A percentile compares a stretch with the other conserved stretches of the same genome.
Conservation (phyloP, 2,329 filamentous ascomycete genomes). For the Aureobasidium mangrovei region DNA sequence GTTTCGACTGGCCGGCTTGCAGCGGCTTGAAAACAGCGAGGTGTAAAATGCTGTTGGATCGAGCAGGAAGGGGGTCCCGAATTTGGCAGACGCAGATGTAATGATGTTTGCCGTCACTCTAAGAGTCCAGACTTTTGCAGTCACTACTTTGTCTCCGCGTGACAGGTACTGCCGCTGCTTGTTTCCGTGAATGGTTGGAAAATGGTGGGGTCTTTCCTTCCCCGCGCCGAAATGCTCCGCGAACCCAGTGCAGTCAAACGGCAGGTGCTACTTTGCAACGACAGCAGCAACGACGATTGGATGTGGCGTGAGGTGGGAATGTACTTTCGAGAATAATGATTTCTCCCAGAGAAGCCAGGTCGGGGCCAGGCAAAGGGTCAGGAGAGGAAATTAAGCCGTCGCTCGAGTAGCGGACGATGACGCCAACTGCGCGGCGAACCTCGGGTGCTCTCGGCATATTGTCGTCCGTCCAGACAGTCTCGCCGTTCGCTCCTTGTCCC, state of each 20-base stretch:
- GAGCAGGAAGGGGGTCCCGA: background rate
- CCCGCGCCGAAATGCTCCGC: conserved; percentile 14
- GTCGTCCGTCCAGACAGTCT: background rate
- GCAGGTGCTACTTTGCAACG: background rate
- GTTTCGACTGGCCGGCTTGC: conserved; percentile 1
- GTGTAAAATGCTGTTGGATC: background rate
- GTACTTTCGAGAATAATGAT: background rate
- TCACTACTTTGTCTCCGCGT: conserved; percentile 1
- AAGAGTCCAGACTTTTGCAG: background rate
- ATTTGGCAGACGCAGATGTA: background rate
- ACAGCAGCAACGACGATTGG: background rate
- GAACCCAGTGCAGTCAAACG: background rate
- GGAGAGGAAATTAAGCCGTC: conserved; percentile 12
- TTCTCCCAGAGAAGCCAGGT: conserved; percentile 1
- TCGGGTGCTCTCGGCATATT: conserved; percentile 3
- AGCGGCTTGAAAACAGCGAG: background rate
- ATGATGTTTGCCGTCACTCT: background rate
- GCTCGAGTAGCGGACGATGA: background rate
- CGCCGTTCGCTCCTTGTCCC: background rate
- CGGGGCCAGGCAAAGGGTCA: background rate
- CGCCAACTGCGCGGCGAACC: background rate
- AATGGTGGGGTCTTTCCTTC: conserved; percentile 16
- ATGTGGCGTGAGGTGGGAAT: conserved; percentile 2
- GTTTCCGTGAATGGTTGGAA: conserved; percentile 14
- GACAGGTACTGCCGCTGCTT: conserved; percentile 6